Evolutionary conservation across 495 filamentous ascomycete genomes (phyloP).

Genomic region (Trichoderma reesei): DNA sequence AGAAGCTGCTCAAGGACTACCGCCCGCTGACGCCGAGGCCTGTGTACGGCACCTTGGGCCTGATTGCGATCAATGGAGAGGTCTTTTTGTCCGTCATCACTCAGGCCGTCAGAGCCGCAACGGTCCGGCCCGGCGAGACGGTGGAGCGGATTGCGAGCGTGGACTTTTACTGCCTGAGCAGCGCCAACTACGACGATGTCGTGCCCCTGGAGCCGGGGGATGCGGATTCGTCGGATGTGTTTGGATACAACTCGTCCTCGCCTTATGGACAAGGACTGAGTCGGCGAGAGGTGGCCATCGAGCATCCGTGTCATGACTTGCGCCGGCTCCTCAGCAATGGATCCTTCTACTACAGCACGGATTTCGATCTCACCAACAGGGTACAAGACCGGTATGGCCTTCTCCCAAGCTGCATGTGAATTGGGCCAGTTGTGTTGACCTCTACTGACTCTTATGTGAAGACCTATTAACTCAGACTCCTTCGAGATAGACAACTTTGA

Average conservation of each 20-base stretch:
- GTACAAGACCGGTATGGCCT: slow-evolving; percentile 72
- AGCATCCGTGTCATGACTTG: slow-evolving; percentile 81
- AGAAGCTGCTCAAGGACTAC: slow-evolving; percentile 62
- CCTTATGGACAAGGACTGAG: slow-evolving; percentile 48
- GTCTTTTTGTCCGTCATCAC: slow-evolving; percentile 91
- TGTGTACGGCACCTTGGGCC: slow-evolving; percentile 81
- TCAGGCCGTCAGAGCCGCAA: slow-evolving; percentile 64
- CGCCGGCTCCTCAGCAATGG: slow-evolving; percentile 88
- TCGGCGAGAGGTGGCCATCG: slow-evolving; percentile 53
- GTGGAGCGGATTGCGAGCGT: slow-evolving; percentile 80
- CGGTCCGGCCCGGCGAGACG: slow-evolving; percentile 74
- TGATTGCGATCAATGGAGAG: slow-evolving; percentile 77
- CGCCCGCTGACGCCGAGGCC: slow-evolving; percentile 57
- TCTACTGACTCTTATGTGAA: slow-evolving; percentile 13
- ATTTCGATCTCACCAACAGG: slow-evolving; percentile 92
- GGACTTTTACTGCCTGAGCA: slow-evolving; percentile 88
- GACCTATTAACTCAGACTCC: slow-evolving; percentile 43
- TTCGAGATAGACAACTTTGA: slow-evolving; percentile 81
- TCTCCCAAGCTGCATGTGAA: neutral
- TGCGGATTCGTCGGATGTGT: slow-evolving; percentile 32
- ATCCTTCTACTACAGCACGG: slow-evolving; percentile 95
- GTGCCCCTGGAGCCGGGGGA: slow-evolving; percentile 46
- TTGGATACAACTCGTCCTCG: slow-evolving; percentile 21
- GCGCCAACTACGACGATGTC: slow-evolving; percentile 70
- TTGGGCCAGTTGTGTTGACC: slow-evolving; percentile 15